Percentiles rank a stretch among this genome's conserved stretches.
Evolutionary conservation across 1,139 yeast species (phyloP).

Genomic region (Diutina pseudorugosa): DNA sequence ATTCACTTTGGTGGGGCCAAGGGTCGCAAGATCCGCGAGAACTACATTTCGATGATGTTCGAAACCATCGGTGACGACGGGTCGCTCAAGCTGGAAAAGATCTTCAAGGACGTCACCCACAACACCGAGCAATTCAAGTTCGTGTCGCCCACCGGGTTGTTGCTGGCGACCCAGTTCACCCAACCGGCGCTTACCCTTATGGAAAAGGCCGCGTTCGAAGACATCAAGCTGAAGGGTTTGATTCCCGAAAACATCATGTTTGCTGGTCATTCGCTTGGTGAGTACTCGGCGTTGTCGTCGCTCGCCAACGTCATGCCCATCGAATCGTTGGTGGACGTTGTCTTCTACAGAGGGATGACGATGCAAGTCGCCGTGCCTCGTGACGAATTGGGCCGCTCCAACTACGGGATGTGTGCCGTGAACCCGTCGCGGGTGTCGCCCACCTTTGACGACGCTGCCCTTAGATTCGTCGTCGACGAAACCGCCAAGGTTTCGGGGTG

Average conservation of each 20-base stretch:
- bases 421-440: slow-evolving; percentile 89
- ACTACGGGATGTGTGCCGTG: slow-evolving; percentile 98
- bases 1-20: slow-evolving; percentile 96
- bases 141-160: slow-evolving; percentile 86
- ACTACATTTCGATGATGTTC: slow-evolving; percentile 93
- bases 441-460: slow-evolving; percentile 85
- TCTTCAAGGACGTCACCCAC: slow-evolving; percentile 83
- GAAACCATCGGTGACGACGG: slow-evolving; percentile 89
- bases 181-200: slow-evolving; percentile 98
- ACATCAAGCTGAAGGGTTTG: slow-evolving; percentile 89
- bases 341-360: slow-evolving; percentile 99
- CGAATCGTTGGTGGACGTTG: slow-evolving; percentile 95
- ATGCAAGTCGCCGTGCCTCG: slow-evolving; percentile 99
- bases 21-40: slow-evolving; percentile 90
- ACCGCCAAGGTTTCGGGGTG: slow-evolving; percentile 75
- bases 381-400: slow-evolving; percentile 88
- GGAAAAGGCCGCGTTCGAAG: slow-evolving; percentile 99
- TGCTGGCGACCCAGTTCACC: slow-evolving; percentile 97
- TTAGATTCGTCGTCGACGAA: slow-evolving; percentile 88
- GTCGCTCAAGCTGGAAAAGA: slow-evolving; percentile 77
- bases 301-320: slow-evolving; percentile 98
- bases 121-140: slow-evolving; percentile 77
- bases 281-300: slow-evolving; percentile 93
- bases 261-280: slow-evolving; percentile 99
- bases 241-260: slow-evolving; percentile 89